A percentile compares a stretch with the other conserved stretches of the same genome.
phyloP scores from a whole-genome alignment of 805 yeast genomes.

The Lipomyces yamadae region DNA sequence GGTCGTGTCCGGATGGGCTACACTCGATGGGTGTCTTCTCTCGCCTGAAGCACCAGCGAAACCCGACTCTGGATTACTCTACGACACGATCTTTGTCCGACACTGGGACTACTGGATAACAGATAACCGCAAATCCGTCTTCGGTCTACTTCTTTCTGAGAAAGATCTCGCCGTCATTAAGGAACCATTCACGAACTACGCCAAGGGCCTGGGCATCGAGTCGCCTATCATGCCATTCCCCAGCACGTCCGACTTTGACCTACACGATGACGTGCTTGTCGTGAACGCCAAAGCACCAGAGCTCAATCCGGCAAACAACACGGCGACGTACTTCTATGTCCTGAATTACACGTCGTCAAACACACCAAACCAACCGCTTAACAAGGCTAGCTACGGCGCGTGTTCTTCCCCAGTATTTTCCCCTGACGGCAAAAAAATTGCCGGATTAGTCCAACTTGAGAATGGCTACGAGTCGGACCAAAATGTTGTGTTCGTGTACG shows the following conservation, averaged over 20 bases:
- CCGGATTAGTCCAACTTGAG: constrained; percentile 36
- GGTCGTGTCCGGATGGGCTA: constrained; percentile 36
- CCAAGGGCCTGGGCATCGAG: constrained; percentile 28
- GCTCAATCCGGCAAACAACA: constrained; percentile 38
- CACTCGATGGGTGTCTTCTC: constrained; percentile 28
- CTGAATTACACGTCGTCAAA: constrained; percentile 28
- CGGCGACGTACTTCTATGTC: constrained; percentile 40
- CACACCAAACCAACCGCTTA: constrained; percentile 20
- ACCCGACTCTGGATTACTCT: constrained; percentile 31
- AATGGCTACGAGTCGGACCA: constrained; percentile 41
- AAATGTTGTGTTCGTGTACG: constrained; percentile 35
- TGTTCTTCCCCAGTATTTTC: constrained; percentile 39
- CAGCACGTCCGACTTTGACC: constrained; percentile 33
- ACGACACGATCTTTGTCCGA: constrained; percentile 37
- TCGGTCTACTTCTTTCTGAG: constrained; percentile 30
- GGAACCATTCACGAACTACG: constrained; percentile 31
- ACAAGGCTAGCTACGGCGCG: constrained; percentile 37
- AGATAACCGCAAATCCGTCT: constrained; percentile 32
- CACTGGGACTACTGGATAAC: constrained; percentile 42
- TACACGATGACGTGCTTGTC: constrained; percentile 31
- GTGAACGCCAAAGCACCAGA: constrained; percentile 40
- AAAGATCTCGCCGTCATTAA: constrained; percentile 17
- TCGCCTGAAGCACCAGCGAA: constrained; percentile 35
- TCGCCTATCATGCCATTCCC: constrained; percentile 38
- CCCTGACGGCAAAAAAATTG: constrained; percentile 37